Base-by-base conservation (phyloP, 257 asterid species). In the Striga asiatica region DNA sequence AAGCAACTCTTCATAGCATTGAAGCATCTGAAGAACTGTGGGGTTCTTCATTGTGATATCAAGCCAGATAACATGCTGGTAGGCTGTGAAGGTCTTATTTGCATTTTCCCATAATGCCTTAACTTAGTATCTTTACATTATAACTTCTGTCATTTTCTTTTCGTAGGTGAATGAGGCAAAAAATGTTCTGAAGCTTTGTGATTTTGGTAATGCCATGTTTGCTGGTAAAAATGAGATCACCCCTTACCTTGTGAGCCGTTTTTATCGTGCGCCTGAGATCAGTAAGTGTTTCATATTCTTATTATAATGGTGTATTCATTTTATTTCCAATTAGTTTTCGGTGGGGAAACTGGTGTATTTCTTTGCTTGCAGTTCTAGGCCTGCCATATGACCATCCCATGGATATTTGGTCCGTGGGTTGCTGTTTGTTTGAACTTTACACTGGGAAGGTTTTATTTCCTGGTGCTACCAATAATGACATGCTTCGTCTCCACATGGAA, bases 31-130 rank as follows among this genome's bases (percentile, higher is more conserved):
- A 84, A 73, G 60, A 92, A 92, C 63, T 88, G 99, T 58, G 91
- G 99, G 50, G 89, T 92, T 62, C 99, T 92, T 74, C 99, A 92
- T 75, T 84, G 88, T 76, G 99, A 92, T 72, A 92, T 92, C 71
- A 92, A 92, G 70, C 99, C 99, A 10, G 99, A 92, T 74, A 92
- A 92, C 72, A 92, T 92, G 94, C 84, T 92, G 83, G 99, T 92
- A 81, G 54, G 87, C 46, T 9, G 66, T 50, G 49, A 35, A 23
- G 32, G 19, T 37, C 54, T 17, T 56, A 43, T 57, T 56, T 37
- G 12, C 57, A 31, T 58, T 34, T 50, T 35, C 45, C 55, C 50
- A 41, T 24, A 10, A n/a, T n/a, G n/a, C n/a, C n/a, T n/a, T n/a
- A n/a, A 46, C 48, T 31, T 32, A 13, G 25, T 43, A 13, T 20